A percentile compares a stretch with the other conserved stretches of the same genome.
Conservation (phyloP, 2,329 filamentous ascomycete species). For the Aureobasidium zeae region DNA sequence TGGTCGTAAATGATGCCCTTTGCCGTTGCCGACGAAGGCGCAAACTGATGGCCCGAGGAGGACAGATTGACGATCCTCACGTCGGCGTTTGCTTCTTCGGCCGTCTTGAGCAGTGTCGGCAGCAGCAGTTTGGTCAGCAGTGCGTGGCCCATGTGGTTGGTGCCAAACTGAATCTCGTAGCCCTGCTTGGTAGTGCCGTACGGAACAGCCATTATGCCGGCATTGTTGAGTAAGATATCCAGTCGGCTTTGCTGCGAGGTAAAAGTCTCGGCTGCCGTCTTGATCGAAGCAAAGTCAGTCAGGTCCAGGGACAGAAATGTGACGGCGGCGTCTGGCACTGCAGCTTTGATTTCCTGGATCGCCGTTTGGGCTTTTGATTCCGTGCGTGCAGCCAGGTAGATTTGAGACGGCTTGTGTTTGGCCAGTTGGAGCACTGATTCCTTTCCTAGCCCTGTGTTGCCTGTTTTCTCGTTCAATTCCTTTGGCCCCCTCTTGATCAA, state of each 20-base stretch:
- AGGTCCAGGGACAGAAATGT: slow-evolving; percentile 36
- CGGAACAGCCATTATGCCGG: slow-evolving; percentile 34
- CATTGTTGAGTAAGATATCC: slow-evolving; percentile 41
- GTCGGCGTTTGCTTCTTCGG: slow-evolving; percentile 25
- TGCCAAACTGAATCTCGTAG: slow-evolving; percentile 44
- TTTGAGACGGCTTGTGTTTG: slow-evolving; percentile 35
- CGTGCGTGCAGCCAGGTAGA: slow-evolving; percentile 41
- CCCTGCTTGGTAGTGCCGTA: slow-evolving; percentile 36
- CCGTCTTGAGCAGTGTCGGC: slow-evolving; percentile 35
- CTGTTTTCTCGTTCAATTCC: slow-evolving; percentile 20
- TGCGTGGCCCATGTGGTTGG: slow-evolving; percentile 45
- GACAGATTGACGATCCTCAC: slow-evolving; percentile 39
- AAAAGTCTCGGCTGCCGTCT: slow-evolving; percentile 32
- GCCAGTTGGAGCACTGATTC: slow-evolving; percentile 37
- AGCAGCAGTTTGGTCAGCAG: slow-evolving; percentile 39
- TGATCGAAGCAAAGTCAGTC: slow-evolving; percentile 33
- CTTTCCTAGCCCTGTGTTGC: slow-evolving; percentile 41
- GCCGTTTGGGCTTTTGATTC: slow-evolving; percentile 34
- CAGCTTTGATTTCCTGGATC: slow-evolving; percentile 32
- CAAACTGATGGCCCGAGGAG: slow-evolving; percentile 24
- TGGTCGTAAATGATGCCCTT: slow-evolving; percentile 30
- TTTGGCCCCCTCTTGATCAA: too few species aligned
- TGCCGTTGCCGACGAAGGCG: slow-evolving; percentile 19
- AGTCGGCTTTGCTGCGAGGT: slow-evolving; percentile 30
- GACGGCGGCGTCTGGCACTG: slow-evolving; percentile 29